Evolutionary conservation across 805 yeast genomes (phyloP), one percentile per base, ranked within the genome.

Genomic region (Saccharomycopsis fibuligera): DNA sequence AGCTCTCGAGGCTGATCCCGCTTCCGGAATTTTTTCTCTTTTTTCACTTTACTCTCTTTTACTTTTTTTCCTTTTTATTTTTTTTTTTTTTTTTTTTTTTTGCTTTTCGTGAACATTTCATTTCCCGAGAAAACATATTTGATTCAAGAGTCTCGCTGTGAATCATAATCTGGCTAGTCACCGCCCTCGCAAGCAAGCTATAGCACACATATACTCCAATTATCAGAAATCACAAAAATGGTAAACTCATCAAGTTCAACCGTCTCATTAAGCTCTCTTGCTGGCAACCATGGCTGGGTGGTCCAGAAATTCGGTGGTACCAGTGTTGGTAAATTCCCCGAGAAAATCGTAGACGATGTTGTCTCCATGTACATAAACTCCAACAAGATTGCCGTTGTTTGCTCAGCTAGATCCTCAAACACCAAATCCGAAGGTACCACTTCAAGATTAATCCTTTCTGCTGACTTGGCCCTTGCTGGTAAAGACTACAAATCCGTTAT

Each of bases 271-370:
- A 38, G 45, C 19, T 44, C 48, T 37, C 36, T 54, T 4, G 30
- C 24, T 24, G 47, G 47, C 16, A 46, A 23, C 8, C 43, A 58
- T 16, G 76, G 76, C 16, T 83, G 91, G 90, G 65, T 85, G 2
- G 85, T 93, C 5, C 99, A 93, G 65, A 93, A 93, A 66, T 93
- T 87, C 60, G 99, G 99, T 43, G 99, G 99, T 47, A 93, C 99
- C 14, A 82, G 93, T 41, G 96, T 93, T 29, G 99, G 99, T 21
- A 93, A 93, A 64, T 90, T 93, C 65, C 86, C 96, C 8, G 80
- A 75, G 45, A 76, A 83, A 56, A 93, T 93, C 48, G 89, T 88
- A 24, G 84, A 85, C 51, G 86, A 88, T 56, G 88, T 93, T 43
- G 86, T 93, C 42, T 79, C 79, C 60, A 77, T 72, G 22, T 87